Conservation (phyloP, 768 basidiomycete species). For the Trametes gibbosa region DNA sequence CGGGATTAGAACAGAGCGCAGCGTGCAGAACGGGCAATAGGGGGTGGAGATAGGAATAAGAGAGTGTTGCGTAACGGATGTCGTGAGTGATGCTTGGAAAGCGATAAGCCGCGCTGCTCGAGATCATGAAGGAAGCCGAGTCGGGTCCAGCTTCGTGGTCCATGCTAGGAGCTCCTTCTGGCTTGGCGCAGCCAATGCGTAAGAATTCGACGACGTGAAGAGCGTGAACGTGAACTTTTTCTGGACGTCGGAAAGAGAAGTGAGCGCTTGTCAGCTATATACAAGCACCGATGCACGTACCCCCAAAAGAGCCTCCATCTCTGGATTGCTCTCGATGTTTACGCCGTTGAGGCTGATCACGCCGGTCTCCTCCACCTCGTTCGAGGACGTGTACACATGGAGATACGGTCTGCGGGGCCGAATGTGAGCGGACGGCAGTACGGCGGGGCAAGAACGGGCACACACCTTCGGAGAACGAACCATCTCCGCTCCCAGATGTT, state of each 20-base stretch:
- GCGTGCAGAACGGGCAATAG: not conserved
- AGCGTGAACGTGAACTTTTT: slow-evolving; percentile 86
- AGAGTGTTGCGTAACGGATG: not conserved
- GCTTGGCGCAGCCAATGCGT: slow-evolving; percentile 81
- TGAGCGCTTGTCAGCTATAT: not conserved
- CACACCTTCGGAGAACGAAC: slow-evolving; percentile 83
- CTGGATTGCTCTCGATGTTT: slow-evolving; percentile 80
- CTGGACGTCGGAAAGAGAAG: slow-evolving; percentile 38
- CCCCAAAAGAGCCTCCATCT: slow-evolving; percentile 84
- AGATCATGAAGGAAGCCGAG: slow-evolving; percentile 40
- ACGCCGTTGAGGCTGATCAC: slow-evolving; percentile 82
- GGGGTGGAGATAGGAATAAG: slow-evolving; percentile 8
- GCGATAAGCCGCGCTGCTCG: no score
- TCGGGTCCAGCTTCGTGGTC: slow-evolving; percentile 83
- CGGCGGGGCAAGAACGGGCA: not conserved
- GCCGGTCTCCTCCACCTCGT: slow-evolving; percentile 79
- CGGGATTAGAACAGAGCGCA: not conserved
- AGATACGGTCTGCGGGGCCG: slow-evolving; percentile 72
- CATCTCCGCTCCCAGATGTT: slow-evolving; percentile 81
- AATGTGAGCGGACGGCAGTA: not conserved
- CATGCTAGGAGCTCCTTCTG: slow-evolving; percentile 83
- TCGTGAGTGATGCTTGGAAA: not conserved
- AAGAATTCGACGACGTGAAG: slow-evolving; percentile 89
- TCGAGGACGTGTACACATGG: slow-evolving; percentile 79
- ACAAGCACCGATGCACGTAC: slow-evolving; percentile 42